phyloP scores from a whole-genome alignment of 805 yeast species.

The Candida quercuum region DNA sequence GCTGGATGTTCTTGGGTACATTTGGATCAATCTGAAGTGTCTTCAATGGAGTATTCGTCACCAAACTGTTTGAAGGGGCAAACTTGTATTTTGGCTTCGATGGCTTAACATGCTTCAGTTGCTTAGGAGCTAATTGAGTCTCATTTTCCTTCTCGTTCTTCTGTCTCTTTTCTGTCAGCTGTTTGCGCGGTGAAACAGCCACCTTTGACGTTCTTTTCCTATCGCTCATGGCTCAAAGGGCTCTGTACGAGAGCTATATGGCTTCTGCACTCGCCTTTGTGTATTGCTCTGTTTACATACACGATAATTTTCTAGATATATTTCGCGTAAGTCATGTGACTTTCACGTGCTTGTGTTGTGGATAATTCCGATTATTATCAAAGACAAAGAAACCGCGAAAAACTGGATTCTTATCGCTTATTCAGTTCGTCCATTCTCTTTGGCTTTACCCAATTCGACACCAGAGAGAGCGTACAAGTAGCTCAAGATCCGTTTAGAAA shows the following conservation, averaged over 20 bases:
- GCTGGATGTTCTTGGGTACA: slow-evolving; percentile 3
- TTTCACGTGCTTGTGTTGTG: background rate
- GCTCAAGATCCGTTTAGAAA: too few species aligned
- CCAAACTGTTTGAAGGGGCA: slow-evolving; percentile 7
- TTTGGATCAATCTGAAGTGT: slow-evolving; percentile 3
- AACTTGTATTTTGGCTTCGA: slow-evolving; percentile 7
- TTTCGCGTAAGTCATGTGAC: background rate
- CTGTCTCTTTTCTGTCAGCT: background rate
- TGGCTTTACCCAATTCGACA: background rate
- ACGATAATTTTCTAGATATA: background rate
- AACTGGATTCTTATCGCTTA: too few species aligned
- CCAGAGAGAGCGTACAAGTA: too few species aligned
- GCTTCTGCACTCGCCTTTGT: slow-evolving; percentile 1
- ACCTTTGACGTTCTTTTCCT: background rate
- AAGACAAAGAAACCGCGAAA: background rate
- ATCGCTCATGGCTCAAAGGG: slow-evolving; percentile 2
- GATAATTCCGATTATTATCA: background rate
- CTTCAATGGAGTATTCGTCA: slow-evolving; percentile 8
- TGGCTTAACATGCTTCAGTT: slow-evolving; percentile 4
- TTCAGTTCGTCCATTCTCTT: background rate
- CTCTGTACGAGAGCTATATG: too few species aligned
- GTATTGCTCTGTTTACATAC: background rate
- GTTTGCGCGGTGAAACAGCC: slow-evolving; percentile 2
- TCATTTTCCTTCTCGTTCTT: slow-evolving; percentile 9
- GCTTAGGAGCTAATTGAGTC: background rate